Evolutionary conservation across 371 early-diverging fungal species (phyloP), one percentile per base, ranked within the genome.

Genomic region (Rhizomucor miehei): DNA sequence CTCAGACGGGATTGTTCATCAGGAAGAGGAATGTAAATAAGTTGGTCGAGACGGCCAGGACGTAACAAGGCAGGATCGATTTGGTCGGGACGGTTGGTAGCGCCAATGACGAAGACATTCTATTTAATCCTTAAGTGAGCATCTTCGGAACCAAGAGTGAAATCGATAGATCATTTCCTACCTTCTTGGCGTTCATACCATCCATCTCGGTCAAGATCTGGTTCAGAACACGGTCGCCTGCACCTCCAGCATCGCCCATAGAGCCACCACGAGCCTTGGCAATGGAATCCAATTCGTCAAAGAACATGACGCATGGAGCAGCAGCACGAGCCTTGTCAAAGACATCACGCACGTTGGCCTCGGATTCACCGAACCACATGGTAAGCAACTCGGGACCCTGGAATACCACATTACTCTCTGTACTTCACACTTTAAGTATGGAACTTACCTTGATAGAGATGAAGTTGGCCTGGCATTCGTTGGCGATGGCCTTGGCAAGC

Each of bases 301-400:
- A 99, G 94, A 99, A 99, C 90, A 99, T 91, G 35, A 99, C 99
- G 79, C 99, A 99, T 13, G 99, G 99, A 3, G 99, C 94, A 38
- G 99, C 99, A 14, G 99, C 95, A 66, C 99, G 89, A 9, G 99
- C 99, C 83, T 99, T 97, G 80, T 99, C 99, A 81, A 99, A 99
- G 21, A 99, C 95, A 70, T 99, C 98, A 55, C 99, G 91, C 29
- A 99, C 99, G 67, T 99, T 99, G 57, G 98, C 96, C 76, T 99
- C 99, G 35, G 98, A 97, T 74, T 99, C 99, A 76, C 99, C 99
- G 63, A 99, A 99, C 97, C 98, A 99, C 99, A 99, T 99, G 48
- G 98, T 99, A 53, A 99, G 81, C 54, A 99, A 85, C 76, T 99
- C 99, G 46, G 99, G 99, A 48, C 99, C 99, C 85, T 90, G 52